Percentiles rank a stretch among this genome's conserved stretches.
These are phyloP conservation scores for Podospora pseudocomata DNA, from an alignment of 495 filamentous ascomycete genomes.

Conservation along the genomic window DNA sequence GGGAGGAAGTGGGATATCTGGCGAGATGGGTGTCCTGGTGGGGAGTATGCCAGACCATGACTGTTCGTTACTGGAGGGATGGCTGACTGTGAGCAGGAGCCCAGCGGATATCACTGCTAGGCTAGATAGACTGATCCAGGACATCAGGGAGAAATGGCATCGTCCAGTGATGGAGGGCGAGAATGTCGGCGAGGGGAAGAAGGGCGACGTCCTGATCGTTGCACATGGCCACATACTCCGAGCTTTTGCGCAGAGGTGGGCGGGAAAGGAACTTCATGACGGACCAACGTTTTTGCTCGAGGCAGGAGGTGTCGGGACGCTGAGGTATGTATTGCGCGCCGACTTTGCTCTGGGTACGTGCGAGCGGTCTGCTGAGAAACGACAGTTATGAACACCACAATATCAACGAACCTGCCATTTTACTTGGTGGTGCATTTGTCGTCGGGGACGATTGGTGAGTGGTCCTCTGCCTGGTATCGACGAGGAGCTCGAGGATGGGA, in stretches of 20 bases:
- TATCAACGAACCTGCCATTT: constrained; percentile 64
- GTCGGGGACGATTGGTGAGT: constrained; percentile 43
- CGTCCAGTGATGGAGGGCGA: constrained; percentile 47
- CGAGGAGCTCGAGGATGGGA: neutral
- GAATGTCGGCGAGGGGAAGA: constrained; percentile 21
- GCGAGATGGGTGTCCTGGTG: constrained; percentile 71
- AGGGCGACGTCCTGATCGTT: constrained; percentile 57
- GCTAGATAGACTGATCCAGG: constrained; percentile 68
- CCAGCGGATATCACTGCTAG: constrained; percentile 64
- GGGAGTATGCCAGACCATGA: constrained; percentile 48
- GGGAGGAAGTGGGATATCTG: constrained; percentile 69
- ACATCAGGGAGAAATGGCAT: constrained; percentile 63
- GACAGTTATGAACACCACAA: constrained; percentile 62
- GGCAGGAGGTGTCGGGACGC: constrained; percentile 79
- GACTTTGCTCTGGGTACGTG: neutral
- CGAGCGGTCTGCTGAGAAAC: constrained; percentile 19
- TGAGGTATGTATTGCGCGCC: constrained; percentile 51
- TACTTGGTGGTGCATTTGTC: constrained; percentile 63
- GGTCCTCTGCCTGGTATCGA: neutral
- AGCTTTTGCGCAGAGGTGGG: constrained; percentile 89
- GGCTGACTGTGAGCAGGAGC: constrained; percentile 31
- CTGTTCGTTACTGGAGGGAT: neutral
- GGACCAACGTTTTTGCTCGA: constrained; percentile 68
- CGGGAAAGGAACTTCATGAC: constrained; percentile 61
- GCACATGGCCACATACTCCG: constrained; percentile 86